Conservation (phyloP, 495 filamentous ascomycete genomes). For the Clavariopsis aquatica region DNA sequence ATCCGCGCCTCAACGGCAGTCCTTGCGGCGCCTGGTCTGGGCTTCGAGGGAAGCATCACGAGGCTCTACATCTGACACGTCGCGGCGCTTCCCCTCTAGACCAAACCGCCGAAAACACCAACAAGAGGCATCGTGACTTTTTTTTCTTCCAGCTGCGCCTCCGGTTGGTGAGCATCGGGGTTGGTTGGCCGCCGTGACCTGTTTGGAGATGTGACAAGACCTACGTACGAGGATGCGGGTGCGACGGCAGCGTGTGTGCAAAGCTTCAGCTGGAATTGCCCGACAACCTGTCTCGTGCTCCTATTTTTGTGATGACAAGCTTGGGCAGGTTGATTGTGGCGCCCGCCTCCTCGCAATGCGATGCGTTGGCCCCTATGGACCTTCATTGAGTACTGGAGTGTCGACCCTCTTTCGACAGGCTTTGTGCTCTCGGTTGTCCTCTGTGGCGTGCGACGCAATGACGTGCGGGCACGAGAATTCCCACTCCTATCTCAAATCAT, state of each 20-base stretch:
- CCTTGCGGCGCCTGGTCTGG: neutral
- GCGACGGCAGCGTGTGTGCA: neutral
- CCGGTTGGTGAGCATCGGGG: neutral
- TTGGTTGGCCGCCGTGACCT: neutral
- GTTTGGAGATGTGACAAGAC: neutral
- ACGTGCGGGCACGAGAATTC: no score
- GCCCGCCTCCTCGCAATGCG: no score
- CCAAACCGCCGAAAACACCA: conserved; percentile 21
- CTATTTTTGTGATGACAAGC: neutral
- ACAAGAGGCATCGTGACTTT: conserved; percentile 28
- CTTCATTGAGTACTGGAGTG: no score
- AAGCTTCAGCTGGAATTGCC: neutral
- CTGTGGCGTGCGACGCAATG: no score
- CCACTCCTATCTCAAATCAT: no score
- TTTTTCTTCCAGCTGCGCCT: conserved; percentile 5
- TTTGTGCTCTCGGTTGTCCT: no score
- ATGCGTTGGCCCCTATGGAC: neutral
- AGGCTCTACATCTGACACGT: conserved; percentile 16
- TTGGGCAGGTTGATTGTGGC: neutral
- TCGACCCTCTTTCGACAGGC: no score
- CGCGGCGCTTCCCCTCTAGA: neutral
- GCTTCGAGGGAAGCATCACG: conserved; percentile 9
- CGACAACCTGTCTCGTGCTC: neutral
- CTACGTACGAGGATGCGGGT: no score
- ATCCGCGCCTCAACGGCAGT: conserved; percentile 27